Percentiles rank a stretch among this genome's conserved stretches.
Evolutionary conservation across 306 rosid species (phyloP).

Genomic region (Phaseolus lunatus): DNA sequence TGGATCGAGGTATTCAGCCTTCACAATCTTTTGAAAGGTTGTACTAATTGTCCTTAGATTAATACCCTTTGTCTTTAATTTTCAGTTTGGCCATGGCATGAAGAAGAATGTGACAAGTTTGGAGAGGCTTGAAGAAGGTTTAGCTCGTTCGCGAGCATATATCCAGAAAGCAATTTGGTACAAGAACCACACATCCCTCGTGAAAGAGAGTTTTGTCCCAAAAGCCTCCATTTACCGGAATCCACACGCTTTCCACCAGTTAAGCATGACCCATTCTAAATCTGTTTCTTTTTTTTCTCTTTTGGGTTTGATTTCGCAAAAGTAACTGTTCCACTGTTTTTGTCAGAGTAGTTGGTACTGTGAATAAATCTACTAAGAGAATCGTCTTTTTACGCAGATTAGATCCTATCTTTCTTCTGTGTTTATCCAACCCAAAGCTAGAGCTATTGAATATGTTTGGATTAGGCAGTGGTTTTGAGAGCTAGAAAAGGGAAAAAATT

Average conservation of each 20-base stretch:
- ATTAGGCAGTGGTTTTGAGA: too few species aligned
- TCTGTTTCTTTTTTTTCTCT: conserved; percentile 5
- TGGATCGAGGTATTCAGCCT: conserved; percentile 41
- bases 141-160: conserved; percentile 38
- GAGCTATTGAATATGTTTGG: too few species aligned
- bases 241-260: conserved; percentile 51
- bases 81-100: conserved; percentile 34
- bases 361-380: background rate
- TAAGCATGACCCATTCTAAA: conserved; percentile 36
- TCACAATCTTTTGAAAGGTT: background rate
- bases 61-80: background rate
- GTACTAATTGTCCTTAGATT: background rate
- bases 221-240: conserved; percentile 49
- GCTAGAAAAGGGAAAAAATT: too few species aligned
- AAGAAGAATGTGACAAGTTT: conserved; percentile 42
- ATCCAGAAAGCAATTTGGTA: conserved; percentile 44
- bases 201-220: conserved; percentile 28
- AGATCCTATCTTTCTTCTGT: background rate
- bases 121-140: conserved; percentile 46
- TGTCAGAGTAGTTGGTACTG: background rate
- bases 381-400: background rate
- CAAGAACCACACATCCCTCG: conserved; percentile 17
- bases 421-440: background rate
- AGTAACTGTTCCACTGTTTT: background rate
- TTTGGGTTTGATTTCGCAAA: background rate